These are phyloP conservation scores for Podaxis sp. DNA, from an alignment of 768 basidiomycete species.

Conservation along the genomic window DNA sequence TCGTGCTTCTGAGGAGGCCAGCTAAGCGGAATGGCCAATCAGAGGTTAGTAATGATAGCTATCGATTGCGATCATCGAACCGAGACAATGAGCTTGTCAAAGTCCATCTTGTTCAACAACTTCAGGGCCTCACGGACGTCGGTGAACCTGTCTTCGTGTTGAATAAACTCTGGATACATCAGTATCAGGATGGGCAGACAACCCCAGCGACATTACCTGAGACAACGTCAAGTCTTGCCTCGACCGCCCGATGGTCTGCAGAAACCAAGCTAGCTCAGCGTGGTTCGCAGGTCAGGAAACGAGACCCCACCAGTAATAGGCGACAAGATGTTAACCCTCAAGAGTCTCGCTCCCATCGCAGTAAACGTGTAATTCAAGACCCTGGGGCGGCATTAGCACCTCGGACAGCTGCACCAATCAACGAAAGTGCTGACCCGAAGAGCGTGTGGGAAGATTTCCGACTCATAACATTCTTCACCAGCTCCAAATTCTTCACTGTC, in stretches of 20 bases:
- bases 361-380: slow-evolving; percentile 82
- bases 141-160: slow-evolving; percentile 72
- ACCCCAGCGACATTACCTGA: slow-evolving; percentile 48
- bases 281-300: background rate
- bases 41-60: background rate
- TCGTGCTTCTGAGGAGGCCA: slow-evolving; percentile 63
- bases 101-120: slow-evolving; percentile 75
- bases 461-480: slow-evolving; percentile 72
- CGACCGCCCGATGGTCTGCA: slow-evolving; percentile 60
- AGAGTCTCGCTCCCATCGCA: slow-evolving; percentile 82
- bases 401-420: background rate
- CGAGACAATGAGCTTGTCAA: slow-evolving; percentile 81
- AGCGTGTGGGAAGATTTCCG: slow-evolving; percentile 74
- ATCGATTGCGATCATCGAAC: slow-evolving; percentile 34
- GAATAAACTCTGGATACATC: slow-evolving; percentile 59
- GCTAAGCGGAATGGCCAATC: slow-evolving; percentile 35
- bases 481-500: slow-evolving; percentile 84
- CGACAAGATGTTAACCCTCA: slow-evolving; percentile 79
- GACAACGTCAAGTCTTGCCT: slow-evolving; percentile 84
- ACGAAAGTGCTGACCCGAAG: slow-evolving; percentile 57
- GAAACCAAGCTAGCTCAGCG: background rate
- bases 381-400: slow-evolving; percentile 33
- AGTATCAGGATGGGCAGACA: background rate
- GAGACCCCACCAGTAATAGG: slow-evolving; percentile 62
- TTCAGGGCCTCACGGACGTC: slow-evolving; percentile 69